Evolutionary conservation across 2,329 filamentous ascomycete genomes (phyloP).

Genomic region (Amauroascus verrucosus): DNA sequence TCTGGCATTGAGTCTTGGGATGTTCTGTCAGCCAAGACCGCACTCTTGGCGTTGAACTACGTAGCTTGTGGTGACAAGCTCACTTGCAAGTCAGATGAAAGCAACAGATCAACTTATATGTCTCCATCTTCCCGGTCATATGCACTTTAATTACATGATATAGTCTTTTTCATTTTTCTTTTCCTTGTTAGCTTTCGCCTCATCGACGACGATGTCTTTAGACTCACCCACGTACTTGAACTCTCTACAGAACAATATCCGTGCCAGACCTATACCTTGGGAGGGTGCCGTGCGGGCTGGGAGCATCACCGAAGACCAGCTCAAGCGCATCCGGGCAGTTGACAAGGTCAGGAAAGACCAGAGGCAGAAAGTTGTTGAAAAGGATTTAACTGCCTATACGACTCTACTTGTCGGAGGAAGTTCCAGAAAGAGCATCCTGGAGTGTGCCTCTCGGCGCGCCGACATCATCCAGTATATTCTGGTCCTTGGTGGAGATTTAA

Average conservation of each 20-base stretch:
- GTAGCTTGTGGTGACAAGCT: not conserved
- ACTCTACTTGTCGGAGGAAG: slow-evolving; percentile 63
- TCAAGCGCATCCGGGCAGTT: slow-evolving; percentile 90
- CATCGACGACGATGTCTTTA: slow-evolving; percentile 62
- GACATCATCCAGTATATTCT: slow-evolving; percentile 94
- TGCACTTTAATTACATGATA: not conserved
- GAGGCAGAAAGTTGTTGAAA: slow-evolving; percentile 70
- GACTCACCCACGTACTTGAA: slow-evolving; percentile 80
- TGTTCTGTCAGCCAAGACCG: slow-evolving; percentile 1
- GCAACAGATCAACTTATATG: not conserved
- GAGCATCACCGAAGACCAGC: slow-evolving; percentile 85
- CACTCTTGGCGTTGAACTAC: slow-evolving; percentile 4
- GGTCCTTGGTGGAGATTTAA: slow-evolving; percentile 75
- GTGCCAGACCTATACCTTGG: slow-evolving; percentile 91
- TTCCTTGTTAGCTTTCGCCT: too few relatives aligned
- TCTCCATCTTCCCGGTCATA: not conserved
- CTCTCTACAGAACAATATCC: slow-evolving; percentile 93
- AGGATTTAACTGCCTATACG: slow-evolving; percentile 69
- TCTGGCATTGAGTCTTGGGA: too few relatives aligned
- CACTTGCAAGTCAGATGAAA: not conserved
- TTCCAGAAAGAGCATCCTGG: slow-evolving; percentile 62
- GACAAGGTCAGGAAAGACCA: slow-evolving; percentile 94
- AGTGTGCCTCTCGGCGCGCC: slow-evolving; percentile 71
- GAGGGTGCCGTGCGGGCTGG: slow-evolving; percentile 89
- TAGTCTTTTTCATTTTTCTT: not conserved